These are phyloP conservation scores for Rhodotorula sp. DNA, from an alignment of 1,284 basidiomycete genomes.

Conservation along the genomic window DNA sequence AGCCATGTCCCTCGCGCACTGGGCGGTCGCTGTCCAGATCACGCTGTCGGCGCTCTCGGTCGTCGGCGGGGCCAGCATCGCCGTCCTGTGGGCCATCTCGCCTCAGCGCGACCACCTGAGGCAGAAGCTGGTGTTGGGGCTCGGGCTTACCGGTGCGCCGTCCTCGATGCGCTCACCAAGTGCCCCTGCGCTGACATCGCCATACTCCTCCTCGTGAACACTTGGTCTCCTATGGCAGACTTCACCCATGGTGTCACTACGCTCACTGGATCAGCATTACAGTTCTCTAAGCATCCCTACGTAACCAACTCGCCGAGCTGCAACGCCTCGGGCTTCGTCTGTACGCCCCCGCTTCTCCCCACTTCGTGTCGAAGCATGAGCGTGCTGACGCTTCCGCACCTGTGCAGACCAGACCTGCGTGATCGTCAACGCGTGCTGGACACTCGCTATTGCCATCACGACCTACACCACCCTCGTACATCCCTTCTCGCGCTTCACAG, in stretches of 20 bases:
- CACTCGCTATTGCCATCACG: constrained; percentile 26
- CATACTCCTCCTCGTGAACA: neutral
- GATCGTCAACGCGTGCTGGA: constrained; percentile 27
- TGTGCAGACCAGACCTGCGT: constrained; percentile 25
- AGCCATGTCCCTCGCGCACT: neutral
- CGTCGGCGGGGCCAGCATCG: constrained; percentile 15
- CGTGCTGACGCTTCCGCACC: neutral
- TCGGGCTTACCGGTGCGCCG: constrained; percentile 29
- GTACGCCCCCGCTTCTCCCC: neutral
- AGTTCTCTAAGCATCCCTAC: neutral
- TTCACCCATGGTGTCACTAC: constrained; percentile 3
- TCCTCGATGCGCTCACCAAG: neutral
- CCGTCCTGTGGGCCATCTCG: constrained; percentile 4
- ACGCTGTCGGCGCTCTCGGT: constrained; percentile 3
- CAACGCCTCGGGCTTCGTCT: constrained; percentile 20
- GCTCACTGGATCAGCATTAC: neutral
- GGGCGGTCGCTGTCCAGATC: neutral
- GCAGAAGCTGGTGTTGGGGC: constrained; percentile 23
- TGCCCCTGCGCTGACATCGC: neutral
- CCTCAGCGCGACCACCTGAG: constrained; percentile 18
- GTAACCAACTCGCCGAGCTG: constrained; percentile 16
- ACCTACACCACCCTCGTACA: constrained; percentile 31
- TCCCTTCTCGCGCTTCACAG: constrained; percentile 19
- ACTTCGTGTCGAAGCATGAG: no score
- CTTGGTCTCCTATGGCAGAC: neutral